phyloP scores from a whole-genome alignment of 1,139 yeast species.

The Geotrichum restrictum region DNA sequence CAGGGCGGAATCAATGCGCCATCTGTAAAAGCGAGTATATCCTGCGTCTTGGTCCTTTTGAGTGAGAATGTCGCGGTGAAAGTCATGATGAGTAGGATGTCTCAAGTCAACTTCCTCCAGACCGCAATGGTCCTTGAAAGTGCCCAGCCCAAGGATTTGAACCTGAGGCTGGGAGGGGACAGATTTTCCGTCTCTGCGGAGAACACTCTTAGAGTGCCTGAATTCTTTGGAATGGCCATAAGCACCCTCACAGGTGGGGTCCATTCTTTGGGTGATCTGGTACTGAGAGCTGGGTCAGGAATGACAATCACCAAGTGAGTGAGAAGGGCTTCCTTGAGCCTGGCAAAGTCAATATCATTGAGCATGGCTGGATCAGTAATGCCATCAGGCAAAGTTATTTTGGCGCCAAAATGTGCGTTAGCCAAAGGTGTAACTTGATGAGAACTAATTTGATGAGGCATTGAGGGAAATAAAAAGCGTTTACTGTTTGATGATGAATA shows the following conservation, averaged over 20 bases:
- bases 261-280: constrained; percentile 66
- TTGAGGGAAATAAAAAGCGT: not conserved
- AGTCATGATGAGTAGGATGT: constrained; percentile 78
- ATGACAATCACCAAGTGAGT: constrained; percentile 67
- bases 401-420: constrained; percentile 60
- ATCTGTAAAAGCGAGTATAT: constrained; percentile 76
- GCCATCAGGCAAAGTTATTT: constrained; percentile 57
- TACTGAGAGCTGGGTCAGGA: constrained; percentile 72
- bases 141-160: constrained; percentile 81
- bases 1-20: constrained; percentile 84
- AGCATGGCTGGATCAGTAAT: constrained; percentile 67
- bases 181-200: constrained; percentile 73
- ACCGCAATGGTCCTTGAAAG: constrained; percentile 61
- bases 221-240: constrained; percentile 85
- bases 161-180: constrained; percentile 83
- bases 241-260: constrained; percentile 63
- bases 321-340: constrained; percentile 60
- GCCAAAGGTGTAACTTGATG: constrained; percentile 42
- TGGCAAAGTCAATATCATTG: constrained; percentile 57
- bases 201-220: constrained; percentile 70
- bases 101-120: constrained; percentile 65
- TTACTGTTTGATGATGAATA: no score
- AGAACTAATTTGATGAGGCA: constrained; percentile 13
- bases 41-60: constrained; percentile 56
- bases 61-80: constrained; percentile 55